These are phyloP conservation scores for Xylaria sp. DNA, from an alignment of 2,329 filamentous ascomycete genomes.

Conservation along the genomic window DNA sequence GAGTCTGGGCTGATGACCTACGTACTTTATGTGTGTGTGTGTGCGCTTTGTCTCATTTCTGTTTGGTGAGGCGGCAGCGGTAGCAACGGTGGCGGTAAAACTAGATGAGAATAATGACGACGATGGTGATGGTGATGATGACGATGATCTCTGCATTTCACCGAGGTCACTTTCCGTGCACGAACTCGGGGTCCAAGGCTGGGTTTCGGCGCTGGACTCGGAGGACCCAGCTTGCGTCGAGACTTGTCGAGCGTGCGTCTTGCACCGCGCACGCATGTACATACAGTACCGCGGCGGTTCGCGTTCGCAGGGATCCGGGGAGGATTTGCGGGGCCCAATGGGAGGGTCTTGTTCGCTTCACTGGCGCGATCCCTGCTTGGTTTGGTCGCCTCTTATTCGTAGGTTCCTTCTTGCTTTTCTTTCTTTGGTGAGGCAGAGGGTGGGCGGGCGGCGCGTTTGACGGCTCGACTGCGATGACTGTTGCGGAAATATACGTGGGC, in stretches of 20 bases:
- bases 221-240: slow-evolving; percentile 33
- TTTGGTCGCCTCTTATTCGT: slow-evolving; percentile 40
- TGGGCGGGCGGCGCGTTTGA: no score
- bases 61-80: not conserved
- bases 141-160: slow-evolving; percentile 11
- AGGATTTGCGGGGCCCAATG: slow-evolving; percentile 39
- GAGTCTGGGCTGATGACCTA: slow-evolving; percentile 8
- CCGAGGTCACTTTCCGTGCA: slow-evolving; percentile 34
- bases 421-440: no score
- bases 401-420: not conserved
- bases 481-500: not conserved
- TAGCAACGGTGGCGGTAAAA: not conserved
- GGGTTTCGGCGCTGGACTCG: slow-evolving; percentile 31
- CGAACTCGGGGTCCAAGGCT: slow-evolving; percentile 28
- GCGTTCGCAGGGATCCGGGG: slow-evolving; percentile 37
- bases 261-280: not conserved
- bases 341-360: slow-evolving; percentile 37
- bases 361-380: slow-evolving; percentile 40
- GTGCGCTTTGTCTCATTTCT: not conserved
- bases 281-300: slow-evolving; percentile 13
- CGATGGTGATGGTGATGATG: no score
- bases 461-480: not conserved
- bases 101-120: no score
- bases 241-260: slow-evolving; percentile 35
- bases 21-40: not conserved